Evolutionary conservation across 1,284 basidiomycete genomes (phyloP).

Genomic region (Singerocomus inundabilis): DNA sequence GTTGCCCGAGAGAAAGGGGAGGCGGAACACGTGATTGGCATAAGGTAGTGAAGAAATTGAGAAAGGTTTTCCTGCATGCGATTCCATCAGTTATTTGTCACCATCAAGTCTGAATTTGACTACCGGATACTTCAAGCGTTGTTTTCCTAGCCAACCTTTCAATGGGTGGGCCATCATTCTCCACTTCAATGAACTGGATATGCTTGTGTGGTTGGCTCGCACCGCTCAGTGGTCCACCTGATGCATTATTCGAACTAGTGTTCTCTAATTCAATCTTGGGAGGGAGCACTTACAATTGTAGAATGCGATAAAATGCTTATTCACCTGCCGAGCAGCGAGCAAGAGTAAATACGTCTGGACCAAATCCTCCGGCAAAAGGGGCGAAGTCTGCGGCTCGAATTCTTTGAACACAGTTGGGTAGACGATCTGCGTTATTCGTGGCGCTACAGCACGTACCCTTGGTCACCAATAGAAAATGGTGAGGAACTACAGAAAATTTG

Average conservation of each 20-base stretch:
- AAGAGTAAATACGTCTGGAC: constrained; percentile 71
- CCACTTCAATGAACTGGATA: constrained; percentile 71
- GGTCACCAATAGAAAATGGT: constrained; percentile 80
- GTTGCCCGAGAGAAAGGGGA: constrained; percentile 50
- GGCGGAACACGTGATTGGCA: constrained; percentile 74
- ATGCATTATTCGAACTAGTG: neutral
- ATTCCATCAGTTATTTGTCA: constrained; percentile 11
- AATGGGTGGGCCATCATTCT: constrained; percentile 65
- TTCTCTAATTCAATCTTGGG: neutral
- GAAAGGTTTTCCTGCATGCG: constrained; percentile 65
- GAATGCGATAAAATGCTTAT: constrained; percentile 69
- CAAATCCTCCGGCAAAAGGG: constrained; percentile 75
- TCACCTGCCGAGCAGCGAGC: constrained; percentile 60
- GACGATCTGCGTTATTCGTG: neutral
- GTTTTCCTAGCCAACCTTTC: constrained; percentile 64
- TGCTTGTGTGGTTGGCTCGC: constrained; percentile 89
- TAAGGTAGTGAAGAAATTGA: constrained; percentile 67
- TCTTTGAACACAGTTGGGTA: constrained; percentile 41
- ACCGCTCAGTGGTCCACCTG: constrained; percentile 77
- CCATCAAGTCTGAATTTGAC: neutral
- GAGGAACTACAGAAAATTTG: constrained; percentile 79
- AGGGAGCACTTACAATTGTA: constrained; percentile 67
- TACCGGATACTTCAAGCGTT: constrained; percentile 48
- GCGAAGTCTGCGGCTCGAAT: constrained; percentile 72
- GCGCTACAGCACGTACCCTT: constrained; percentile 51